Evolutionary conservation across 768 basidiomycete genomes (phyloP).

Genomic region (Chiua virens): DNA sequence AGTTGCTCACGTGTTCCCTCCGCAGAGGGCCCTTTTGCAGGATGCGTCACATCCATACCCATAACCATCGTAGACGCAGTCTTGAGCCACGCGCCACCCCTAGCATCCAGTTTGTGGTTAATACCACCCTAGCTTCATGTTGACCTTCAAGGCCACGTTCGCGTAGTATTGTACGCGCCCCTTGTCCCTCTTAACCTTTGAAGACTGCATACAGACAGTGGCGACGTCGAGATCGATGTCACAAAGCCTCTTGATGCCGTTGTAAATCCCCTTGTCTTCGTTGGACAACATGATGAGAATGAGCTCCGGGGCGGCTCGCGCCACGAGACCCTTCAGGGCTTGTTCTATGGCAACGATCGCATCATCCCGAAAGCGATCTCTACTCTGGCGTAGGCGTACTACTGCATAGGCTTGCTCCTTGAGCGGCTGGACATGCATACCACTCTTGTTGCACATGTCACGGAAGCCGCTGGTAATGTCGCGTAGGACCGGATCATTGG

Average conservation of each 20-base stretch:
- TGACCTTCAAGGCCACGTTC: conserved; percentile 55
- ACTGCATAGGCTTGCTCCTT: conserved; percentile 28
- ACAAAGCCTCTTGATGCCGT: conserved; percentile 50
- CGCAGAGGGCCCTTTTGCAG: conserved; percentile 57
- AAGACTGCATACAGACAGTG: conserved; percentile 71
- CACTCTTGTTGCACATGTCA: conserved; percentile 61
- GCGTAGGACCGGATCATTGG: conserved; percentile 49
- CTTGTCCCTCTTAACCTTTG: conserved; percentile 54
- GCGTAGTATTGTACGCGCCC: conserved; percentile 54
- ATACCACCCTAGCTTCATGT: conserved; percentile 57
- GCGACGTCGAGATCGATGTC: conserved; percentile 49
- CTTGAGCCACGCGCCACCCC: conserved; percentile 40
- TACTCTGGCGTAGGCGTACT: conserved; percentile 45
- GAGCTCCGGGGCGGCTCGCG: conserved; percentile 7
- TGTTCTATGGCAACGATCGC: conserved; percentile 40
- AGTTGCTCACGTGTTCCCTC: conserved; percentile 39
- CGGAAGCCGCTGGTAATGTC: conserved; percentile 49
- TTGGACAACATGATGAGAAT: conserved; percentile 49
- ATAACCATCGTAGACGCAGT: conserved; percentile 50
- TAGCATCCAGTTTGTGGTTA: conserved; percentile 46
- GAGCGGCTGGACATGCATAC: conserved; percentile 48
- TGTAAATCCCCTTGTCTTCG: conserved; percentile 48
- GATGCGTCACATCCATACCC: conserved; percentile 73
- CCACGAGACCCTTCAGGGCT: neutral
- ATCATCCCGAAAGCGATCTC: conserved; percentile 46